phyloP scores from a whole-genome alignment of 2,329 filamentous ascomycete genomes.

The Colletotrichum liriopes region DNA sequence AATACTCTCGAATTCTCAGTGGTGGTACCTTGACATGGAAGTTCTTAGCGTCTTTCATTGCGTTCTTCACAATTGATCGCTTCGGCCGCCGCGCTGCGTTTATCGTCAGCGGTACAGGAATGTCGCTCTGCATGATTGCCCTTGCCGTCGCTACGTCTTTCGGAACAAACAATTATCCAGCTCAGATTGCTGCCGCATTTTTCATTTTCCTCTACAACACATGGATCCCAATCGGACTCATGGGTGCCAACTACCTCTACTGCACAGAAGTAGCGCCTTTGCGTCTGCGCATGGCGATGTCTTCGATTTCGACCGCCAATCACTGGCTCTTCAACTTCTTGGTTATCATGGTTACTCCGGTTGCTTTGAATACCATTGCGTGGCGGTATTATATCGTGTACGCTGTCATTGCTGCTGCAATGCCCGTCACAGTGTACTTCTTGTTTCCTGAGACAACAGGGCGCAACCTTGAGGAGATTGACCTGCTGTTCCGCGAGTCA shows the following conservation, averaged over 20 bases:
- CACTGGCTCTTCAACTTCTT: slow-evolving; percentile 67
- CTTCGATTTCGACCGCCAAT: slow-evolving; percentile 69
- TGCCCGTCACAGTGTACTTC: slow-evolving; percentile 61
- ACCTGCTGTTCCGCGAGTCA: slow-evolving; percentile 59
- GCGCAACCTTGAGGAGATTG: slow-evolving; percentile 63
- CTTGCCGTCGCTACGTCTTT: slow-evolving; percentile 68
- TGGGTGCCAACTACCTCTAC: slow-evolving; percentile 73
- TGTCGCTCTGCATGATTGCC: slow-evolving; percentile 69
- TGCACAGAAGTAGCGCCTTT: slow-evolving; percentile 71
- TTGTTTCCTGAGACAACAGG: slow-evolving; percentile 65
- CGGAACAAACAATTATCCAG: slow-evolving; percentile 59
- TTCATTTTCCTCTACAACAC: slow-evolving; percentile 74
- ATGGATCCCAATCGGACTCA: slow-evolving; percentile 72
- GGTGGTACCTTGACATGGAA: slow-evolving; percentile 70
- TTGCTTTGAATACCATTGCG: slow-evolving; percentile 65
- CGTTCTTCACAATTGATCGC: slow-evolving; percentile 66
- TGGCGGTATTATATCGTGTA: slow-evolving; percentile 68
- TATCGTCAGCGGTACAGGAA: slow-evolving; percentile 66
- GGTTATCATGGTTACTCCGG: slow-evolving; percentile 60
- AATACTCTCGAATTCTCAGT: slow-evolving; percentile 58
- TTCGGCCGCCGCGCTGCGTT: slow-evolving; percentile 66
- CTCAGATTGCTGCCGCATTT: slow-evolving; percentile 66
- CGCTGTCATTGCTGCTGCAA: slow-evolving; percentile 60
- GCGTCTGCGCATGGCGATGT: slow-evolving; percentile 67
- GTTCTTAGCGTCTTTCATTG: slow-evolving; percentile 65